Evolutionary conservation across 2,329 filamentous ascomycete species (phyloP).

Genomic region (Coleophoma cylindrospora): DNA sequence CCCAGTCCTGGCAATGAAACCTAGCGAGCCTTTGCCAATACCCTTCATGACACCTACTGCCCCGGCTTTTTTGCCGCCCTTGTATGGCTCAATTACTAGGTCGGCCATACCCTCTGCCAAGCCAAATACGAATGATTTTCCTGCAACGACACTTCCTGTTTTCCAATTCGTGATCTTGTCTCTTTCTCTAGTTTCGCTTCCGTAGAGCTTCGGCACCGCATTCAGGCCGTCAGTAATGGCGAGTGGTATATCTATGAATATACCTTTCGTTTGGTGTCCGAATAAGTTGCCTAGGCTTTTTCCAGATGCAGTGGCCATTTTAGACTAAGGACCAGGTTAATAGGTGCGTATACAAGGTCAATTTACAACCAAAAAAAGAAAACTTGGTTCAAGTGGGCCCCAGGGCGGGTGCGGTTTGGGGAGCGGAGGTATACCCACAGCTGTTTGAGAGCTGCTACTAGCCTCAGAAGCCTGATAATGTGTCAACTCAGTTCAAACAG

Average conservation of each 20-base stretch:
- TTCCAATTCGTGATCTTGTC: slow-evolving; percentile 72
- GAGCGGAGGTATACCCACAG: too few species aligned
- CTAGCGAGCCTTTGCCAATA: slow-evolving; percentile 9
- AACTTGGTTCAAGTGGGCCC: too few species aligned
- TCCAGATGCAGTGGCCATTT: slow-evolving; percentile 6
- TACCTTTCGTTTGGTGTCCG: slow-evolving; percentile 24
- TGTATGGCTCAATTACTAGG: slow-evolving; percentile 9
- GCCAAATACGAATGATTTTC: slow-evolving; percentile 44
- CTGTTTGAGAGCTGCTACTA: too few species aligned
- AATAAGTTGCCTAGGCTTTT: slow-evolving; percentile 30
- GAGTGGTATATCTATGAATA: slow-evolving; percentile 22
- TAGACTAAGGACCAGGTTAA: too few species aligned
- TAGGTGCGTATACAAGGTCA: too few species aligned
- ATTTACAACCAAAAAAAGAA: too few species aligned
- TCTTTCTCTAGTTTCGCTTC: slow-evolving; percentile 76
- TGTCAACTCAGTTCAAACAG: too few species aligned
- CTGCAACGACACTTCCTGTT: slow-evolving; percentile 69
- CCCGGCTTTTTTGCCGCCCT: slow-evolving; percentile 10
- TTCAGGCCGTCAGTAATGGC: slow-evolving; percentile 12
- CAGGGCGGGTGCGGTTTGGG: too few species aligned
- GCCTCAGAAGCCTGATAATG: too few species aligned
- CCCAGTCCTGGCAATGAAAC: slow-evolving; percentile 5
- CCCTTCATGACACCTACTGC: slow-evolving; percentile 7
- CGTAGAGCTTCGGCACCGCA: slow-evolving; percentile 6
- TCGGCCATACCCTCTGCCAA: slow-evolving; percentile 7